These are phyloP conservation scores for Rhizophagus sp. DNA, from an alignment of 192 early-diverging fungal genomes.

Conservation along the genomic window DNA sequence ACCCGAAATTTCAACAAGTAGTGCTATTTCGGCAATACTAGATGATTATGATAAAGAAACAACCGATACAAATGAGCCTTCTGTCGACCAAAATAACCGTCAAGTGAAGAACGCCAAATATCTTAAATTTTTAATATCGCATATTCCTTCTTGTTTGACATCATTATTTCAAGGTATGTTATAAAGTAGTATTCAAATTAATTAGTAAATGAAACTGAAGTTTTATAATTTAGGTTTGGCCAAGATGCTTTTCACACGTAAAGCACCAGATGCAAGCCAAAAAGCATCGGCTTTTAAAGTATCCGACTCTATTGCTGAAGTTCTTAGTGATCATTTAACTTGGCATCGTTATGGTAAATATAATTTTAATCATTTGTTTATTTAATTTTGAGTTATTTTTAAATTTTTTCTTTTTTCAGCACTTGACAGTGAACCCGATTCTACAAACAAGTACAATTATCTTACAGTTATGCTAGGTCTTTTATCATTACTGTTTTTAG, in stretches of 20 bases:
- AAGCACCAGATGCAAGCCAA: slow-evolving; percentile 49
- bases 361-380: neutral
- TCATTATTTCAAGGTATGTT: slow-evolving; percentile 66
- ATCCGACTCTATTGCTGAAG: slow-evolving; percentile 56
- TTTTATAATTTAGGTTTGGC: slow-evolving; percentile 47
- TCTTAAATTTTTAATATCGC: slow-evolving; percentile 63
- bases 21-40: slow-evolving; percentile 2
- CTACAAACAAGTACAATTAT: slow-evolving; percentile 54
- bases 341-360: slow-evolving; percentile 45
- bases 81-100: slow-evolving; percentile 53
- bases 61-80: slow-evolving; percentile 33
- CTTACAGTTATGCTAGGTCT: slow-evolving; percentile 55
- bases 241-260: slow-evolving; percentile 60
- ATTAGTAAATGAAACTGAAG: neutral
- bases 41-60: slow-evolving; percentile 38
- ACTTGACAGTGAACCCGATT: slow-evolving; percentile 23
- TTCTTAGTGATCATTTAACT: slow-evolving; percentile 54
- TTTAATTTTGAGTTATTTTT: neutral
- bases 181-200: neutral
- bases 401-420: neutral
- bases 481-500: slow-evolving; percentile 57
- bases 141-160: slow-evolving; percentile 64
- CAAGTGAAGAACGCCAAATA: slow-evolving; percentile 66
- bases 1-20: neutral
- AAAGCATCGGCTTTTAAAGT: slow-evolving; percentile 56